phyloP scores from a whole-genome alignment of 352 stramenopile genomes.

The Phytophthora syringae region DNA sequence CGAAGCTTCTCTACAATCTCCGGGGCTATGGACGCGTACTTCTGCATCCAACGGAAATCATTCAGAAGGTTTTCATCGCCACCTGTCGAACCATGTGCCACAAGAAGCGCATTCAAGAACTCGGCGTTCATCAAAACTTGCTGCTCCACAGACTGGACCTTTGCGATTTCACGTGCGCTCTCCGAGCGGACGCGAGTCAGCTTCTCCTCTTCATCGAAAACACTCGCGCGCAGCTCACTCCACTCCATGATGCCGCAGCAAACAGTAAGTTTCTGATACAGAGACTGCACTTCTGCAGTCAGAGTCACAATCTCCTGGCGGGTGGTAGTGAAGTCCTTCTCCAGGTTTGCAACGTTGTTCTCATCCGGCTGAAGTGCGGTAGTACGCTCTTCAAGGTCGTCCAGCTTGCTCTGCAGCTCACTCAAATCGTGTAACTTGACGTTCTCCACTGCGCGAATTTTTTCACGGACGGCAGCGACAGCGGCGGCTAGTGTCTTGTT shows the following conservation, averaged over 20 bases:
- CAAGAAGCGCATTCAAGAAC: constrained; percentile 60
- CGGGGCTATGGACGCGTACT: constrained; percentile 59
- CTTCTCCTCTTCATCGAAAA: constrained; percentile 56
- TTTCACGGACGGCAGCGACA: constrained; percentile 45
- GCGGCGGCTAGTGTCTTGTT: constrained; percentile 47
- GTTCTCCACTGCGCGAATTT: constrained; percentile 52
- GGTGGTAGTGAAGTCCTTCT: constrained; percentile 51
- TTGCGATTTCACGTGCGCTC: constrained; percentile 40
- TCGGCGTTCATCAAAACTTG: constrained; percentile 67
- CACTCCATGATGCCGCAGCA: constrained; percentile 69
- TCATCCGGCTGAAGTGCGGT: constrained; percentile 43
- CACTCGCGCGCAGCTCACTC: constrained; percentile 52
- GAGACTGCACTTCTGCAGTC: constrained; percentile 50
- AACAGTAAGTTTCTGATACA: constrained; percentile 61
- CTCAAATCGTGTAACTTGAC: constrained; percentile 50
- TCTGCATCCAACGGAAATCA: constrained; percentile 48
- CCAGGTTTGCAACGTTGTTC: constrained; percentile 33
- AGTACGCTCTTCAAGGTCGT: constrained; percentile 49
- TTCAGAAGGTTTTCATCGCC: constrained; percentile 31
- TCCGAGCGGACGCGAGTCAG: constrained; percentile 42
- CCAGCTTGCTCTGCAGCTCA: constrained; percentile 39
- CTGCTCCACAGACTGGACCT: constrained; percentile 54
- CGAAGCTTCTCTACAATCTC: constrained; percentile 55
- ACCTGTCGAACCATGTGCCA: constrained; percentile 32
- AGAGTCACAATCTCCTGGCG: constrained; percentile 55